These are phyloP conservation scores for Delonix regia DNA, from an alignment of 306 rosid species.

Conservation along the genomic window DNA sequence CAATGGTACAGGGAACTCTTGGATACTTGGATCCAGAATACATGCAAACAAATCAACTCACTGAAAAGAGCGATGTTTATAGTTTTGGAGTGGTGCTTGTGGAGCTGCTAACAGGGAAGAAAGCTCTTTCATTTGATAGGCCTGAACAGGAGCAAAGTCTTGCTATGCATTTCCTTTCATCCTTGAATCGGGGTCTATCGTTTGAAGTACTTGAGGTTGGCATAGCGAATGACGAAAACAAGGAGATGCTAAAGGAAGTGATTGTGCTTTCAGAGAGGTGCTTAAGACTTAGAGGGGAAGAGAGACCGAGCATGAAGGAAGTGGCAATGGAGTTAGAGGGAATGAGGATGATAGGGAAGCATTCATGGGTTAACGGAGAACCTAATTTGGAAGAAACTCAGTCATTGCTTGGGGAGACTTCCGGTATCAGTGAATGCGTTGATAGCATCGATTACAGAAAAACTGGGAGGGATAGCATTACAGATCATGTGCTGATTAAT, in stretches of 20 bases:
- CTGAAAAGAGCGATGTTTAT: too few species aligned
- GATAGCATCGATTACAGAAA: neutral
- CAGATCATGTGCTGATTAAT: too few species aligned
- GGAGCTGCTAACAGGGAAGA: too few species aligned
- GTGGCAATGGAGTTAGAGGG: constrained; percentile 49
- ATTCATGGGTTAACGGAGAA: constrained; percentile 9
- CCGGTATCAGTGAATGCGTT: neutral
- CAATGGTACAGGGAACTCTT: too few species aligned
- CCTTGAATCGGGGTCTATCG: constrained; percentile 33
- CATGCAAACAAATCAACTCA: too few species aligned
- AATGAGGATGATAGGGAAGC: constrained; percentile 18
- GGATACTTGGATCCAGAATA: too few species aligned
- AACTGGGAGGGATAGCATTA: too few species aligned
- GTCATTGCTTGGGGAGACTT: neutral
- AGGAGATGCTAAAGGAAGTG: constrained; percentile 38
- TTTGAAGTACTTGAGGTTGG: constrained; percentile 35
- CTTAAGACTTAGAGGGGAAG: constrained; percentile 46
- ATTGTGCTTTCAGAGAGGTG: constrained; percentile 37
- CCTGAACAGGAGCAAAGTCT: constrained; percentile 38
- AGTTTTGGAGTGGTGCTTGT: too few species aligned
- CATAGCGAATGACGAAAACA: constrained; percentile 20
- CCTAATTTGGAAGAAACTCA: neutral
- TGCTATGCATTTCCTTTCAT: constrained; percentile 33
- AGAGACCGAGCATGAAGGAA: constrained; percentile 50
- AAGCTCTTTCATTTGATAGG: too few species aligned